Evolutionary conservation across 768 basidiomycete genomes (phyloP), one percentile per base, ranked within the genome.

Genomic region (Leccinum sublutescens): DNA sequence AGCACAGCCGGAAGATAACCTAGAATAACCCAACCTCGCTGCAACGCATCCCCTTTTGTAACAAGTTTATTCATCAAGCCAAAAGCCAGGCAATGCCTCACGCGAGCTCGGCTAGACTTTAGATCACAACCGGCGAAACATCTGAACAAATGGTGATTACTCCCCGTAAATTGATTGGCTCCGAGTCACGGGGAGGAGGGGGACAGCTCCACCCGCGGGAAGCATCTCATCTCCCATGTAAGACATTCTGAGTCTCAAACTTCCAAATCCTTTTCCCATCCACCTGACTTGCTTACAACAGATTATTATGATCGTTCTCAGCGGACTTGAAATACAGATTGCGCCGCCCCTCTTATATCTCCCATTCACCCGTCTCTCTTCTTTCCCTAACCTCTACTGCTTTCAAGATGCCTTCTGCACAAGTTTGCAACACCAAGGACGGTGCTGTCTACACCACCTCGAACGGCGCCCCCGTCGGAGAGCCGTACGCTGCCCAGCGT

Each of bases 401-500:
- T n/a, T 29, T 27, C 10, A 59, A 48, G n/a, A 91, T 91, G 89
- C 82, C 89, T 64, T 82, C 88, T 62, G 64, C 81, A 58, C 81
- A 85, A 71, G 82, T 88, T 50, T 76, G 80, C 69, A 73, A 77
- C 36, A 66, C 68, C 45, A 81, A 78, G 63, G 85, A 87, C 75
- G 77, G 78, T 61, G 83, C 85, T 19, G 66, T 81, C 57, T 95
- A 94, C 82, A 95, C 92, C 66, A 91, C 91, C 55, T 93, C 91
- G 54, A 92, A 84, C 67, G 94, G 94, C 66, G 87, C 85, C 8
- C 85, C 91, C 53, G 86, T 86, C 54, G 75, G 75, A 54, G 80
- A 89, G 71, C 93, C 92, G 0, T 94, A 94, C 70, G 84, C 85
- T 36, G 82, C 85, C 66, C 88, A 94, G 75, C 84, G 91, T 49